phyloP scores from a whole-genome alignment of 2,329 filamentous ascomycete species.

The Penicillium sp. region DNA sequence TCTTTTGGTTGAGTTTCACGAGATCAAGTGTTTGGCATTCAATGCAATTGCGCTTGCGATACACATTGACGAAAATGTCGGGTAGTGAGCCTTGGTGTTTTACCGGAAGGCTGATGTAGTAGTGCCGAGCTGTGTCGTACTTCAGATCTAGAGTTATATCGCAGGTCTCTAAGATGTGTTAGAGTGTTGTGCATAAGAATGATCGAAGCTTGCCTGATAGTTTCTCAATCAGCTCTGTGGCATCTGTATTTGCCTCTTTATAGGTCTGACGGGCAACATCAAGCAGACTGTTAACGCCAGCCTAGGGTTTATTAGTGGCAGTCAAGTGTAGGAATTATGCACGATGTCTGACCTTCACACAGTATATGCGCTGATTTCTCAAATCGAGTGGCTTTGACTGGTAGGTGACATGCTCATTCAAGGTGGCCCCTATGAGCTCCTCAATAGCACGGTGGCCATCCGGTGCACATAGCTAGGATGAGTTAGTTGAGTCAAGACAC shows the following conservation, averaged over 20 bases:
- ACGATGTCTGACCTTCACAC: constrained; percentile 66
- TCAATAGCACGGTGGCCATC: constrained; percentile 63
- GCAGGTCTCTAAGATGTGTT: constrained; percentile 52
- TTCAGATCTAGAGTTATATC: constrained; percentile 66
- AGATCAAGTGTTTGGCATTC: constrained; percentile 87
- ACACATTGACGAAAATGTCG: constrained; percentile 73
- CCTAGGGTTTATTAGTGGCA: constrained; percentile 47
- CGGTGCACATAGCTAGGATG: constrained; percentile 62
- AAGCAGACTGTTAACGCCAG: constrained; percentile 79
- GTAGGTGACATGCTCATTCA: constrained; percentile 81
- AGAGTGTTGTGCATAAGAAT: constrained; percentile 14
- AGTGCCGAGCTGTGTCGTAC: constrained; percentile 76
- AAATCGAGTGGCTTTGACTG: constrained; percentile 79
- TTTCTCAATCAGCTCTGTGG: constrained; percentile 68
- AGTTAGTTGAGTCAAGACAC: constrained; percentile 1
- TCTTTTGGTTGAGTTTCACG: constrained; percentile 76
- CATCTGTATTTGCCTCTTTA: constrained; percentile 81
- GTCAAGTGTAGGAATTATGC: neutral
- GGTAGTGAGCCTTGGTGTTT: constrained; percentile 67
- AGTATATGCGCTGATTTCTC: constrained; percentile 86
- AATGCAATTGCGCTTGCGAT: constrained; percentile 70
- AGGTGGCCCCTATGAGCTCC: constrained; percentile 65
- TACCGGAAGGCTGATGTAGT: constrained; percentile 70
- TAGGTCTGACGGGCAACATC: constrained; percentile 88
- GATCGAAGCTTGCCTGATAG: constrained; percentile 61